Conservation (phyloP, 108 stramenopile genomes). For the Cyclotella baltica region DNA sequence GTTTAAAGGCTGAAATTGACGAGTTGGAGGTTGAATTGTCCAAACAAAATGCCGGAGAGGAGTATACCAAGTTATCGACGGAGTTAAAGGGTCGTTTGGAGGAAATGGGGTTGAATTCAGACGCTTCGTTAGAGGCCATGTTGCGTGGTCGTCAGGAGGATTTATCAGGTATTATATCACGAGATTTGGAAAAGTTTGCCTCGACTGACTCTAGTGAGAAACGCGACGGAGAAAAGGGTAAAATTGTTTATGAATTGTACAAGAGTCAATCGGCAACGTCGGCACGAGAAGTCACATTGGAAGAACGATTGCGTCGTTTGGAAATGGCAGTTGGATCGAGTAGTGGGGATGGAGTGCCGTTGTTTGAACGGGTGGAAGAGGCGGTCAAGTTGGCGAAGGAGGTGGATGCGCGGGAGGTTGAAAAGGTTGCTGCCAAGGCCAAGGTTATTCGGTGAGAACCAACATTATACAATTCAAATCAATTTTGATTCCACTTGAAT, state of each 20-base stretch:
- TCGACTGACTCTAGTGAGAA: background rate
- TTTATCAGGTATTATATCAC: constrained; percentile 35
- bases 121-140: constrained; percentile 17
- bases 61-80: constrained; percentile 3
- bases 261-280: constrained; percentile 2
- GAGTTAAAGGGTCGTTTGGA: constrained; percentile 42
- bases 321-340: constrained; percentile 33
- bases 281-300: constrained; percentile 24
- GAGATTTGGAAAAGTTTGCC: constrained; percentile 40
- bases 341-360: constrained; percentile 8
- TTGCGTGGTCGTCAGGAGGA: constrained; percentile 36
- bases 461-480: background rate
- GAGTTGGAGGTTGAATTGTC: constrained; percentile 32
- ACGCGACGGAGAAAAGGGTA: constrained; percentile 20
- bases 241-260: constrained; percentile 46
- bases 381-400: constrained; percentile 35
- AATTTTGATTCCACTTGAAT: background rate
- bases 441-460: constrained; percentile 39
- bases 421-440: constrained; percentile 51
- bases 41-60: constrained; percentile 2
- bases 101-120: constrained; percentile 26
- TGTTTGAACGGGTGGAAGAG: constrained; percentile 44
- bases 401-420: constrained; percentile 42
- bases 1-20: constrained; percentile 42
- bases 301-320: constrained; percentile 46